Conservation (phyloP, 2,329 filamentous ascomycete species). For the Xylariaceae sp. region DNA sequence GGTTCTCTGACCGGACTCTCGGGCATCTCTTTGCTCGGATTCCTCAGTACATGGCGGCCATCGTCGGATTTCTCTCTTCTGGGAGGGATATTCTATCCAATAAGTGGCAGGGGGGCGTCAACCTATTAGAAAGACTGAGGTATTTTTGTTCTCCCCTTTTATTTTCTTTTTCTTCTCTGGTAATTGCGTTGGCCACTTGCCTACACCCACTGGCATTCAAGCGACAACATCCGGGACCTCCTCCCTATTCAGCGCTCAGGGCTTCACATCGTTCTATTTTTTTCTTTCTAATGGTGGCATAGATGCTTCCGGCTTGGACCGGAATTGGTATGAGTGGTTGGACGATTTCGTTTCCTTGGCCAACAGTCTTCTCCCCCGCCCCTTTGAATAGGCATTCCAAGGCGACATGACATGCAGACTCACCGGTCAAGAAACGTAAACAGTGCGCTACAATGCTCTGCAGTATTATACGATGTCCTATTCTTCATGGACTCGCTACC, state of each 20-base stretch:
- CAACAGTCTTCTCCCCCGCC: slow-evolving; percentile 13
- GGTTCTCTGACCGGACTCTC: not conserved
- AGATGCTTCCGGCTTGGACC: slow-evolving; percentile 10
- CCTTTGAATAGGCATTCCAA: slow-evolving; percentile 12
- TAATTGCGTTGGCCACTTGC: too few species aligned
- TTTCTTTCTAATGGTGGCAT: not conserved
- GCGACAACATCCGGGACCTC: too few species aligned
- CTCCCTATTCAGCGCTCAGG: too few species aligned
- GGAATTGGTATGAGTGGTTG: slow-evolving; percentile 7
- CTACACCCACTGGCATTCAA: too few species aligned
- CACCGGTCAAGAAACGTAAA: slow-evolving; percentile 22
- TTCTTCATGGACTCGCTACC: slow-evolving; percentile 2
- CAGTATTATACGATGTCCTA: not conserved
- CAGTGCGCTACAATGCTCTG: slow-evolving; percentile 17
- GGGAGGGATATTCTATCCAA: not conserved
- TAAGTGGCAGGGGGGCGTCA: too few species aligned
- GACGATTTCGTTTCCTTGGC: slow-evolving; percentile 19
- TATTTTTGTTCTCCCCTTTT: too few species aligned
- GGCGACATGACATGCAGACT: slow-evolving; percentile 22
- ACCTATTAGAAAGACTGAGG: too few species aligned
- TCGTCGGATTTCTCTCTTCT: not conserved
- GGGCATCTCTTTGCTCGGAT: not conserved
- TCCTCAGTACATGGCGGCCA: not conserved
- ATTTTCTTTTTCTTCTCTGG: too few species aligned
- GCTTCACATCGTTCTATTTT: too few species aligned